Conservation (phyloP, 305 asterid genomes). For the Fraxinus floribunda region DNA sequence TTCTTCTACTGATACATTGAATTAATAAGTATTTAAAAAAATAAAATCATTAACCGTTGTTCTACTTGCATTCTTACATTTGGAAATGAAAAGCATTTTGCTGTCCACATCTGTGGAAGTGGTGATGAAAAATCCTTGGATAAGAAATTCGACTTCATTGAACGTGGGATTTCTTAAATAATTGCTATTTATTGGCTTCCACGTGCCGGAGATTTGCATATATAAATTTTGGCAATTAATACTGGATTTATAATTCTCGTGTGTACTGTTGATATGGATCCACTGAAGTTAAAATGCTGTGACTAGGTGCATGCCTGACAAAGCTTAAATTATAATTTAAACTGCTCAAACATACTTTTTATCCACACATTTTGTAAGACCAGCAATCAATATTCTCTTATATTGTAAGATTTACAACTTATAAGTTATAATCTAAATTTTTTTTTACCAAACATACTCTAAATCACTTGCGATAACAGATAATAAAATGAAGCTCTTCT, state of each 20-base stretch:
- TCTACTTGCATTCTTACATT: not conserved
- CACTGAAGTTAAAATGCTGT: not conserved
- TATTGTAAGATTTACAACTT: not conserved
- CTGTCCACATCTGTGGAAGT: not conserved
- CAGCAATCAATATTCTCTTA: not conserved
- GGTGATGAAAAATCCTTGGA: not conserved
- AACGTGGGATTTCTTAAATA: not conserved
- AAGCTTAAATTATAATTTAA: not conserved
- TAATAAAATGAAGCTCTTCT: not conserved
- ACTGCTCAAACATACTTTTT: not conserved
- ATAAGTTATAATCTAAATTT: too few species aligned
- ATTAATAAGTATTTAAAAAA: not conserved
- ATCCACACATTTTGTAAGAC: not conserved
- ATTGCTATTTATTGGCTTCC: not conserved
- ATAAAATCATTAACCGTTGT: not conserved
- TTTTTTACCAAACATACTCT: not conserved
- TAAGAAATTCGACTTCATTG: not conserved
- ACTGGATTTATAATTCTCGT: not conserved
- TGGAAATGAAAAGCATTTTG: not conserved
- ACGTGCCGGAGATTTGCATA: not conserved
- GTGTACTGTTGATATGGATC: not conserved
- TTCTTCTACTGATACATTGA: constrained; percentile 13
- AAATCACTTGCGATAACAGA: not conserved
- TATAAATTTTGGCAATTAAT: constrained; percentile 11
- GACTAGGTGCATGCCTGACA: not conserved